Evolutionary conservation across 1,284 basidiomycete genomes (phyloP).

Genomic region (Melanopsichium pennsylvanicum): DNA sequence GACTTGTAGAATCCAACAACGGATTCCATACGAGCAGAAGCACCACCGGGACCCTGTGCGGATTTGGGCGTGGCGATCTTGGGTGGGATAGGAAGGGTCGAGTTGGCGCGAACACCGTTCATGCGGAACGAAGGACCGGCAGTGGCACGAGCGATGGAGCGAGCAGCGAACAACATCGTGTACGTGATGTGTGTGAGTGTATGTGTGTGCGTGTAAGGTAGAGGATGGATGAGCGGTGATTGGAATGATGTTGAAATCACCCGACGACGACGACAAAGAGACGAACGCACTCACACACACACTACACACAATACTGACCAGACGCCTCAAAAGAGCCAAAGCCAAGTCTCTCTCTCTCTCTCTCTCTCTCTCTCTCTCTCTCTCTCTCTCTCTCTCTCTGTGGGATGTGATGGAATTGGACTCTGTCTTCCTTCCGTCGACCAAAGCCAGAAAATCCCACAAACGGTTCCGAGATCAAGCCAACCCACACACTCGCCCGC

Average conservation of each 20-base stretch:
- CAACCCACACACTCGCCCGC: too few species aligned
- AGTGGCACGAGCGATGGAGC: constrained; percentile 12
- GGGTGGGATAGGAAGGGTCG: constrained; percentile 77
- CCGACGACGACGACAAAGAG: too few species aligned
- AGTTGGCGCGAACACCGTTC: constrained; percentile 45
- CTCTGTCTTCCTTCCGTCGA: constrained; percentile 5
- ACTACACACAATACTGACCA: too few species aligned
- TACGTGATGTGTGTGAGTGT: not conserved
- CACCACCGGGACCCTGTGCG: constrained; percentile 80
- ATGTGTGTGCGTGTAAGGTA: too few species aligned
- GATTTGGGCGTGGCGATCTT: constrained; percentile 91
- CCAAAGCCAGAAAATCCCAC: too few species aligned
- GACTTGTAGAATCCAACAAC: constrained; percentile 95
- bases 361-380: too few species aligned
- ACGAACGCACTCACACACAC: too few species aligned
- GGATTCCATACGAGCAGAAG: constrained; percentile 78
- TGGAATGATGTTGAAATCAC: not conserved
- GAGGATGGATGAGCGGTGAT: not conserved
- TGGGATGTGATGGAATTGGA: too few species aligned
- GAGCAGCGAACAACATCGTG: constrained; percentile 9
- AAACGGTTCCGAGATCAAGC: constrained; percentile 29
- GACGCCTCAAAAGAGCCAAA: too few species aligned
- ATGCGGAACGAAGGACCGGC: constrained; percentile 5
- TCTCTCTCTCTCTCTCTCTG: too few species aligned
- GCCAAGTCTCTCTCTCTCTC: too few species aligned